Evolutionary conservation across 2,329 filamentous ascomycete species (phyloP).

Genomic region (Alternaria sp.): DNA sequence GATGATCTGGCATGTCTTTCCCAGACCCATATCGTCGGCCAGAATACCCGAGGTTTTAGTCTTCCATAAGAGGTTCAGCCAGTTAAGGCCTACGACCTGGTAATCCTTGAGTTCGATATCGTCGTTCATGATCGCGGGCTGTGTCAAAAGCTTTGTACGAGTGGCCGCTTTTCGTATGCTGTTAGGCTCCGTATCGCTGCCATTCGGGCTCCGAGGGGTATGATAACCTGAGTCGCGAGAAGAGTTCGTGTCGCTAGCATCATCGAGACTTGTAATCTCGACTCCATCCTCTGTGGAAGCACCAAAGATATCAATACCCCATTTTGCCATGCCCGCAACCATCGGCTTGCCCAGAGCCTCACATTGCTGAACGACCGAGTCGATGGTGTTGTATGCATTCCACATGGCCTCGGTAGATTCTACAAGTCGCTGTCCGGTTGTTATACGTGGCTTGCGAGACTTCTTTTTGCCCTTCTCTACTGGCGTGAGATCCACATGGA

Average conservation of each 20-base stretch:
- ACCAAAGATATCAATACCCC: conserved; percentile 71
- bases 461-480: conserved; percentile 44
- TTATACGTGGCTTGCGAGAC: conserved; percentile 50
- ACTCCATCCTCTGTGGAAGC: conserved; percentile 66
- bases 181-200: conserved; percentile 56
- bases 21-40: conserved; percentile 93
- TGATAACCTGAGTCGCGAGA: conserved; percentile 71
- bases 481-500: conserved; percentile 55
- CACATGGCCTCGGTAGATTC: conserved; percentile 75
- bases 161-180: conserved; percentile 43
- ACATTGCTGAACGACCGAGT: conserved; percentile 78
- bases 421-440: conserved; percentile 70
- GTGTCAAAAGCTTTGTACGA: conserved; percentile 60
- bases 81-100: conserved; percentile 92
- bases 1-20: conserved; percentile 97
- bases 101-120: conserved; percentile 87
- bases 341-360: conserved; percentile 74
- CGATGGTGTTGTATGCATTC: conserved; percentile 80
- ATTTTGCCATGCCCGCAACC: conserved; percentile 67
- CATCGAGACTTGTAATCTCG: conserved; percentile 62
- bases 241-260: conserved; percentile 46
- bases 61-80: conserved; percentile 84
- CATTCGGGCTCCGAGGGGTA: conserved; percentile 58
- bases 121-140: conserved; percentile 79
- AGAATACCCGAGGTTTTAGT: conserved; percentile 85